Evolutionary conservation across 1,284 basidiomycete species (phyloP).

Genomic region (Peniophora sp.): DNA sequence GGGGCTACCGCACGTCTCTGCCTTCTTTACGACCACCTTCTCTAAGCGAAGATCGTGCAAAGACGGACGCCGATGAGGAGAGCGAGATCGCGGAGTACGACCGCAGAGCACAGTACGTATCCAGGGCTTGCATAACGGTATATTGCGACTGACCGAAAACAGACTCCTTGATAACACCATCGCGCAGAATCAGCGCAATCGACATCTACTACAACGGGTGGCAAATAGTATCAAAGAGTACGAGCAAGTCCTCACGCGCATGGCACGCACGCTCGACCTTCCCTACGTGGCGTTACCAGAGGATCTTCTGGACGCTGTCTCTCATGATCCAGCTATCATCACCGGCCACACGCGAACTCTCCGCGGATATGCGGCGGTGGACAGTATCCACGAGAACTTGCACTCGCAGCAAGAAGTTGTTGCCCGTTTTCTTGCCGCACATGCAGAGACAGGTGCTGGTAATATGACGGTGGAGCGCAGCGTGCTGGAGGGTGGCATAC

Average conservation of each 20-base stretch:
- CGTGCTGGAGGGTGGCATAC: slow-evolving; percentile 48
- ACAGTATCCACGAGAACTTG: slow-evolving; percentile 60
- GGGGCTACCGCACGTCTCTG: slow-evolving; percentile 19
- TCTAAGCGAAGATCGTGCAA: slow-evolving; percentile 23
- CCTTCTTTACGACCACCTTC: slow-evolving; percentile 4
- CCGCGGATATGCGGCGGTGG: slow-evolving; percentile 59
- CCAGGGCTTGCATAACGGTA: slow-evolving; percentile 1
- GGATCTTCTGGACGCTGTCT: slow-evolving; percentile 63
- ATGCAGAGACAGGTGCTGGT: neutral
- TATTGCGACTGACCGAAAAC: no score
- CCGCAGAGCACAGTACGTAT: slow-evolving; percentile 47
- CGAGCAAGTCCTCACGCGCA: slow-evolving; percentile 43
- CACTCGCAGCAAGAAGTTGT: slow-evolving; percentile 41
- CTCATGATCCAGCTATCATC: slow-evolving; percentile 67
- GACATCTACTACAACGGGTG: slow-evolving; percentile 58
- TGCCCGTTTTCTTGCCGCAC: neutral
- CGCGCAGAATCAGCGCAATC: slow-evolving; percentile 54
- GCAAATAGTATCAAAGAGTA: slow-evolving; percentile 55
- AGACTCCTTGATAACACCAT: slow-evolving; percentile 53
- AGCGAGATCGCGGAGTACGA: slow-evolving; percentile 49
- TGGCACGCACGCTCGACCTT: slow-evolving; percentile 40
- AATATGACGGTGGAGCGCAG: slow-evolving; percentile 33
- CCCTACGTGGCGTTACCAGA: slow-evolving; percentile 42
- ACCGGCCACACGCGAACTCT: slow-evolving; percentile 49
- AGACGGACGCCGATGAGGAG: slow-evolving; percentile 38